phyloP scores from a whole-genome alignment of 1,139 yeast genomes.

The Pichia sp. region DNA sequence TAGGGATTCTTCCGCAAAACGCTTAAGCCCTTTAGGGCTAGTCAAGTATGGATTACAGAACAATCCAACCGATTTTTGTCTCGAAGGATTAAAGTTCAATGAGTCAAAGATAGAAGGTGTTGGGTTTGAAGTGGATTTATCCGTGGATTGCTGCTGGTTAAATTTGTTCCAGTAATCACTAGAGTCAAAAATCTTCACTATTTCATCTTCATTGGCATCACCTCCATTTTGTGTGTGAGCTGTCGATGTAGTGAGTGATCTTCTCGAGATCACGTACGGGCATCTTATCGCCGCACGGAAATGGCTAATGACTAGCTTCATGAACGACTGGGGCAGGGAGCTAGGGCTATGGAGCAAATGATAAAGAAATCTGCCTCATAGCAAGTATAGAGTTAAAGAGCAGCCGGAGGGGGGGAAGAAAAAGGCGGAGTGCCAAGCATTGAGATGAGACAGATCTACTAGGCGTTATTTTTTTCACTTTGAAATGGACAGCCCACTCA shows the following conservation, averaged over 20 bases:
- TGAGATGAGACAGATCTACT: background rate
- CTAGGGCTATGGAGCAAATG: no score
- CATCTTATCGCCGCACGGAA: background rate
- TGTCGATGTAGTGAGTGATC: background rate
- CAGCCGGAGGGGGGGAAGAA: background rate
- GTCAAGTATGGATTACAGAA: conserved; percentile 67
- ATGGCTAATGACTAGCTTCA: background rate
- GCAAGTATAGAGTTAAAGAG: no score
- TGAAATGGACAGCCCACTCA: background rate
- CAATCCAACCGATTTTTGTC: conserved; percentile 51
- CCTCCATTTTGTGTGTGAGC: no score
- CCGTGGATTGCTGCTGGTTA: conserved; percentile 16
- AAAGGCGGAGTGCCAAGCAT: background rate
- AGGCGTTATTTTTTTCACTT: background rate
- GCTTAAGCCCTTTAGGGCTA: conserved; percentile 64
- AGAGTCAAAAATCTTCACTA: conserved; percentile 45
- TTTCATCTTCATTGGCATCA: conserved; percentile 16
- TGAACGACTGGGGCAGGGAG: background rate
- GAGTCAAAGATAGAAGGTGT: background rate
- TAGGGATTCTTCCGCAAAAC: conserved; percentile 63
- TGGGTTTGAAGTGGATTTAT: background rate
- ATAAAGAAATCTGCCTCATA: no score
- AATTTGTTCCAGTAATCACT: conserved; percentile 36
- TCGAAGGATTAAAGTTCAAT: background rate
- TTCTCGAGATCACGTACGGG: background rate